Evolutionary conservation across 176 grass and related monocot genomes (phyloP).

Genomic region (Guadua angustifolia): DNA sequence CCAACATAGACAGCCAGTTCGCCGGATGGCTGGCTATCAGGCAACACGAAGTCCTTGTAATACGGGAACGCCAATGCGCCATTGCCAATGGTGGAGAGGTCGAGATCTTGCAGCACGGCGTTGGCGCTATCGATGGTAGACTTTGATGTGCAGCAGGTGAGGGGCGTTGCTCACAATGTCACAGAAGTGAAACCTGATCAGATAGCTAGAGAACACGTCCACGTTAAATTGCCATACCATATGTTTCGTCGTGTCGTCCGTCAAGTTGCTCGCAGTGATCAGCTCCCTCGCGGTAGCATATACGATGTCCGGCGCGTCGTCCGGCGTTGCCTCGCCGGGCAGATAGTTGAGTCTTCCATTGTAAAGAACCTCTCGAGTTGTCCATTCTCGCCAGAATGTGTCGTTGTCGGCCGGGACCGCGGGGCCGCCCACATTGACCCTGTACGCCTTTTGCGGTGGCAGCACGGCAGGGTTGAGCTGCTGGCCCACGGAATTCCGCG

Average conservation of each 20-base stretch:
- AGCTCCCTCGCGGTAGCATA: constrained; percentile 68
- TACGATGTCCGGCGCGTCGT: constrained; percentile 61
- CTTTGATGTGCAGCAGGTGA: constrained; percentile 45
- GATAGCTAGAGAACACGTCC: constrained; percentile 40
- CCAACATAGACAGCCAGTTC: constrained; percentile 48
- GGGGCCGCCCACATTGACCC: constrained; percentile 69
- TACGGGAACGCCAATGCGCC: constrained; percentile 51
- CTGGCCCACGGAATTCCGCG: not conserved
- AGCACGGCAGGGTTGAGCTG: constrained; percentile 33
- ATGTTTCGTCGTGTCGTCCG: constrained; percentile 29
- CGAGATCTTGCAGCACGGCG: not conserved
- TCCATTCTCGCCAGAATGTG: constrained; percentile 70
- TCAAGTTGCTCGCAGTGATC: not conserved
- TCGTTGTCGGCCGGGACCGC: constrained; percentile 49
- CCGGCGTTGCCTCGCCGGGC: constrained; percentile 36
- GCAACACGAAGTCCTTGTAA: constrained; percentile 53
- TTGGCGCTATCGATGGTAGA: constrained; percentile 32
- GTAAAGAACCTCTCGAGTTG: not conserved
- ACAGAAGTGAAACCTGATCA: constrained; percentile 75
- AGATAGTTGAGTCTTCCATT: constrained; percentile 20
- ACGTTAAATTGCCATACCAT: constrained; percentile 75
- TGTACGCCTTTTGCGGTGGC: constrained; percentile 57
- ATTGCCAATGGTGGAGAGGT: constrained; percentile 41
- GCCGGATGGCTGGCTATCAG: not conserved
- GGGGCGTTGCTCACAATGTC: constrained; percentile 55